Conservation (phyloP, 108 stramenopile genomes). For the Chaetoceros tenuissimus region DNA sequence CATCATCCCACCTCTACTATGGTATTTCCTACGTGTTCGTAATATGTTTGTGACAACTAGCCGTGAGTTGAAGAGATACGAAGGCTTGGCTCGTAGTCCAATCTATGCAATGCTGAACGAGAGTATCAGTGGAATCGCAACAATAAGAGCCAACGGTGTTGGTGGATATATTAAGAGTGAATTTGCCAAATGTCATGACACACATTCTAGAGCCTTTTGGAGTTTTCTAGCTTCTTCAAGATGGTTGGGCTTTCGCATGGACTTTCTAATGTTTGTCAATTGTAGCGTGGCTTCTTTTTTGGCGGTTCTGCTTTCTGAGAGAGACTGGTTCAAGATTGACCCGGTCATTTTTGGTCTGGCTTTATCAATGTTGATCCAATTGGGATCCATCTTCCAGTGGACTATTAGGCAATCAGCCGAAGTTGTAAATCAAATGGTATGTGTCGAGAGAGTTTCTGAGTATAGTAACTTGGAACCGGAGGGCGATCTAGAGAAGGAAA, state of each 20-base stretch:
- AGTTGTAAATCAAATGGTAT: slow-evolving; percentile 89
- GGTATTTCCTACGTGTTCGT: slow-evolving; percentile 58
- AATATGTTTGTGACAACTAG: slow-evolving; percentile 63
- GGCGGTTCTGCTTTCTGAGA: slow-evolving; percentile 55
- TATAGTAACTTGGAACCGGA: slow-evolving; percentile 65
- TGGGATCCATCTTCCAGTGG: slow-evolving; percentile 68
- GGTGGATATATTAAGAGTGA: slow-evolving; percentile 44
- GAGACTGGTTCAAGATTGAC: slow-evolving; percentile 53
- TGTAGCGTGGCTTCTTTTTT: slow-evolving; percentile 59
- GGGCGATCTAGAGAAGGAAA: slow-evolving; percentile 42
- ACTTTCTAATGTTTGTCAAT: slow-evolving; percentile 63
- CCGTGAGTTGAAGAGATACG: slow-evolving; percentile 80
- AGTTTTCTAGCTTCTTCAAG: slow-evolving; percentile 69
- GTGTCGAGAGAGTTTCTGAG: slow-evolving; percentile 72
- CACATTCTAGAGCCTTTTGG: slow-evolving; percentile 74
- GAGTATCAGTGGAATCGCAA: slow-evolving; percentile 77
- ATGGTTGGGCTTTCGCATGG: slow-evolving; percentile 92
- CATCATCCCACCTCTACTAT: slow-evolving; percentile 58
- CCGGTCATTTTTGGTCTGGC: slow-evolving; percentile 75
- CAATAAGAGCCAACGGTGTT: slow-evolving; percentile 77
- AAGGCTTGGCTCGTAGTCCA: slow-evolving; percentile 76
- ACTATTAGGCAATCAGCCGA: slow-evolving; percentile 68
- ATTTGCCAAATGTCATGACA: slow-evolving; percentile 66
- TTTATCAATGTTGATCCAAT: slow-evolving; percentile 56
- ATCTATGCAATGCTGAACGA: slow-evolving; percentile 86